Conservation (phyloP, 441 rosid genomes). For the Adansonia rubrostipa region DNA sequence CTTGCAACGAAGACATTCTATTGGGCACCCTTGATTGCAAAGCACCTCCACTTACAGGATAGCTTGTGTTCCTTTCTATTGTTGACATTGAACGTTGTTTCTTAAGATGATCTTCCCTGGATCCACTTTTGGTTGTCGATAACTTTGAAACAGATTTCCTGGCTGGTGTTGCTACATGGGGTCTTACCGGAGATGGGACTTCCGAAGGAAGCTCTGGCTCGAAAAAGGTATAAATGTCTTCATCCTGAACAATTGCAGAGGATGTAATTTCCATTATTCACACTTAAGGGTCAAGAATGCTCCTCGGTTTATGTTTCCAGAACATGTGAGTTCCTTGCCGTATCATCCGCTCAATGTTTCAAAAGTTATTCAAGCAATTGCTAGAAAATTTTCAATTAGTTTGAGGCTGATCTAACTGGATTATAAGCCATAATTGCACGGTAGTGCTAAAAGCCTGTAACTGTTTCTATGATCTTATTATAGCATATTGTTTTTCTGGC, state of each 20-base stretch:
- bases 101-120: conserved; percentile 42
- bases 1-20: conserved; percentile 36
- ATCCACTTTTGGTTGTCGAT: conserved; percentile 31
- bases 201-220: conserved; percentile 73
- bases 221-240: conserved; percentile 72
- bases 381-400: neutral
- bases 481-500: neutral
- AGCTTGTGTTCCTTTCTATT: conserved; percentile 42
- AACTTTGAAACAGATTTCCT: conserved; percentile 40
- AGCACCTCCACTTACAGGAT: conserved; percentile 36
- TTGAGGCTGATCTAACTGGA: neutral
- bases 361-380: neutral
- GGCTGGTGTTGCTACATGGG: conserved; percentile 39
- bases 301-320: neutral
- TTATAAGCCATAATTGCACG: neutral
- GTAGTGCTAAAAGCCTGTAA: neutral
- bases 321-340: neutral
- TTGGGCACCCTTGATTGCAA: conserved; percentile 45
- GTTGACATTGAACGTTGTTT: conserved; percentile 59
- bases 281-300: neutral
- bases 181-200: conserved; percentile 30
- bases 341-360: neutral
- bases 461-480: neutral
- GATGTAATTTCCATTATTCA: neutral
- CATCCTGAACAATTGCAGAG: conserved; percentile 54